phyloP scores from a whole-genome alignment of 441 rosid species.

The Theobroma grandiflorum region DNA sequence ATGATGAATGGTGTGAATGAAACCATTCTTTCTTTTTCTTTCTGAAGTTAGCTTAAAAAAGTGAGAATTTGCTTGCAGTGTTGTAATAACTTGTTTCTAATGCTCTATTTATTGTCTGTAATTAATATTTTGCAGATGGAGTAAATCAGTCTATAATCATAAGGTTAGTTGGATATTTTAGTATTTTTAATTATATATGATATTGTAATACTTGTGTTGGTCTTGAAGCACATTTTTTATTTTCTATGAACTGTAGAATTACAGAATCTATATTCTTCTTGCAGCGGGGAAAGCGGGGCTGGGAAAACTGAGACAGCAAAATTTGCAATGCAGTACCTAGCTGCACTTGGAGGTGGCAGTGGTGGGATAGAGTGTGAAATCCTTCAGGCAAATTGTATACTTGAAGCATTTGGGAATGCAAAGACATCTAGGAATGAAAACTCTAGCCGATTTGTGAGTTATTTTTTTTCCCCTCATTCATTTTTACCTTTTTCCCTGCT shows the following conservation, averaged over 20 bases:
- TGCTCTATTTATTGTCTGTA: conserved; percentile 22
- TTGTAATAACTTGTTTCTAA: conserved; percentile 31
- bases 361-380: conserved; percentile 77
- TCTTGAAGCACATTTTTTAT: conserved; percentile 18
- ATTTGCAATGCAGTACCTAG: conserved; percentile 90
- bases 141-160: conserved; percentile 77
- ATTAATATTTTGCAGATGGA: conserved; percentile 59
- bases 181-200: neutral
- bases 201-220: conserved; percentile 14
- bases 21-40: conserved; percentile 18
- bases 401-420: conserved; percentile 99
- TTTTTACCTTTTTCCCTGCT: conserved; percentile 15
- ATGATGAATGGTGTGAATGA: conserved; percentile 95
- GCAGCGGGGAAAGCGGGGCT: conserved; percentile 99
- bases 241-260: conserved; percentile 17
- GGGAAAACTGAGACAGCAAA: conserved; percentile 99
- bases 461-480: conserved; percentile 20
- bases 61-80: conserved; percentile 22
- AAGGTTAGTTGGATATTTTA: conserved; percentile 54
- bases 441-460: conserved; percentile 96
- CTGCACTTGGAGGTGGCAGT: conserved; percentile 85
- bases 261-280: conserved; percentile 28
- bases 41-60: conserved; percentile 18
- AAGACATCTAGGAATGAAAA: conserved; percentile 92
- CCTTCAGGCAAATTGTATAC: conserved; percentile 77